Evolutionary conservation across 768 basidiomycete species (phyloP).

Genomic region (Leucosporidium creatinivorum): DNA sequence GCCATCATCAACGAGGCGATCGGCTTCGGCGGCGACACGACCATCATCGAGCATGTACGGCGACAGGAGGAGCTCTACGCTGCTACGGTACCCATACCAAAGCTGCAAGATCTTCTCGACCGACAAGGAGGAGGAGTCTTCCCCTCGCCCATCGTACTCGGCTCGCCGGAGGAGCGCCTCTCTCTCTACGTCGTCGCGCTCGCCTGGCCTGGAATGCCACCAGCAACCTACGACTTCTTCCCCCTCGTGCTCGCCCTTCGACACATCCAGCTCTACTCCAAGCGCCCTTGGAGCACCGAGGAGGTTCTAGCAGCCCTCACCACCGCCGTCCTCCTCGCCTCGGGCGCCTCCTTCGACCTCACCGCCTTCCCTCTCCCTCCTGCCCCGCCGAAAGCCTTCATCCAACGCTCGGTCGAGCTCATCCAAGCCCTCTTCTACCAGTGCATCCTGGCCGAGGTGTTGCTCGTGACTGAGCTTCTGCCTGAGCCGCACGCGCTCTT

Average conservation of each 20-base stretch:
- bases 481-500: constrained; percentile 1
- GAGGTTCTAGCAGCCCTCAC: constrained; percentile 8
- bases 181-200: neutral
- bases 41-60: constrained; percentile 17
- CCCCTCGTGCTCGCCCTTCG: constrained; percentile 17
- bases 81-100: constrained; percentile 2
- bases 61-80: constrained; percentile 3
- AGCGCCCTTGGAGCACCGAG: constrained; percentile 6
- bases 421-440: constrained; percentile 3
- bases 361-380: neutral
- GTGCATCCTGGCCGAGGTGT: constrained; percentile 5
- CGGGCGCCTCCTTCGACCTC: neutral
- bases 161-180: neutral
- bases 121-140: neutral
- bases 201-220: neutral
- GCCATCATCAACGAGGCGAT: constrained; percentile 13
- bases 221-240: neutral
- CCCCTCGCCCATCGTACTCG: neutral
- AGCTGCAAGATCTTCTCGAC: neutral
- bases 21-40: neutral
- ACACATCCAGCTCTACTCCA: neutral
- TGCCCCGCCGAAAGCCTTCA: neutral
- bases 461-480: neutral
- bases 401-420: constrained; percentile 15
- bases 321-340: constrained; percentile 5